A percentile compares a stretch with the other conserved stretches of the same genome.
These are phyloP conservation scores for Blastocystis sp. DNA, from an alignment of 352 stramenopile species.

Conservation along the genomic window DNA sequence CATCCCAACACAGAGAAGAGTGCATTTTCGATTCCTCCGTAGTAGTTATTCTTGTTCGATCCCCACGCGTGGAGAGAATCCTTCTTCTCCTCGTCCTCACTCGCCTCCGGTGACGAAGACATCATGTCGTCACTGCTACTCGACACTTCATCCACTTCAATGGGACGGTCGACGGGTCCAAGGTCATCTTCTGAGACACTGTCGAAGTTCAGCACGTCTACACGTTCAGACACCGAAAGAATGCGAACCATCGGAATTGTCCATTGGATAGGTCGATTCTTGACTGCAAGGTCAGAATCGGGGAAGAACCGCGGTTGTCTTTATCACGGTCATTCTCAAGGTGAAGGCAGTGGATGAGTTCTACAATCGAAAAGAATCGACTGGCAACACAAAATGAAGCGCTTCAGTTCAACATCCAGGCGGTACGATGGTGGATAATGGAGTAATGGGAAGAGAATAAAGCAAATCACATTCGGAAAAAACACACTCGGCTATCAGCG, in stretches of 20 bases:
- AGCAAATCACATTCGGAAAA: conserved; percentile 28
- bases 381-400: not conserved
- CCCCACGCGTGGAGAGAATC: conserved; percentile 18
- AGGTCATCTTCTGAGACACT: conserved; percentile 37
- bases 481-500: conserved; percentile 33
- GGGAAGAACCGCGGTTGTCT: no score
- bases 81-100: not conserved
- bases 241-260: not conserved
- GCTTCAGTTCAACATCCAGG: not conserved
- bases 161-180: not conserved
- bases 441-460: not conserved
- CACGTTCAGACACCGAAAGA: not conserved
- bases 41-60: conserved; percentile 27
- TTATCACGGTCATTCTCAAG: no score
- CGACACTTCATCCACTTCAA: conserved; percentile 25
- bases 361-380: not conserved
- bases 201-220: not conserved
- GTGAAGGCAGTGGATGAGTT: no score
- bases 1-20: not conserved
- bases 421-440: not conserved
- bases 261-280: conserved; percentile 27
- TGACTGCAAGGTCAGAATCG: no score
- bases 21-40: conserved; percentile 27
- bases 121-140: conserved; percentile 14
- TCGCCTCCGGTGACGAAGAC: not conserved